Conservation (phyloP, 371 early-diverging fungal species). For the Sanchytrium tribonematis region DNA sequence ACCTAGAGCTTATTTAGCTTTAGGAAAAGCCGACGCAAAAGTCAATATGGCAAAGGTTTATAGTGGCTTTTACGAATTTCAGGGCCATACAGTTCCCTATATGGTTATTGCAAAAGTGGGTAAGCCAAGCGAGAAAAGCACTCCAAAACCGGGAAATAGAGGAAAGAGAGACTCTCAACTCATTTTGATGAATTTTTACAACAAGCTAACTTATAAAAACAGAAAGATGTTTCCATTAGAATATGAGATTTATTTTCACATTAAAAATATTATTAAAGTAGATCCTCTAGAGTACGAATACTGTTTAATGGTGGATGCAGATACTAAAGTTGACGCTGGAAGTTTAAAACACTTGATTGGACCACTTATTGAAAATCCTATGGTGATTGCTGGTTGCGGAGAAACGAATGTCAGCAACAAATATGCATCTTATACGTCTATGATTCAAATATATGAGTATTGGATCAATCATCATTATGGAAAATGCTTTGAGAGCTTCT, state of each 20-base stretch:
- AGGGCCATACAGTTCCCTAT: conserved; percentile 7
- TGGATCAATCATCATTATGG: conserved; percentile 18
- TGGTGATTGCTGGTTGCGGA: neutral
- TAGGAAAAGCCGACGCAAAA: conserved; percentile 53
- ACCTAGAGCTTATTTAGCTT: conserved; percentile 46
- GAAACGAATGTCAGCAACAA: neutral
- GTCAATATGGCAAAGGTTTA: conserved; percentile 23
- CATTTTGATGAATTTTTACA: conserved; percentile 26
- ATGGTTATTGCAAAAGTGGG: conserved; percentile 15
- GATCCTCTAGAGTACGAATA: conserved; percentile 2
- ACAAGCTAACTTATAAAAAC: conserved; percentile 27
- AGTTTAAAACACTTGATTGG: neutral
- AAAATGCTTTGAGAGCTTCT: conserved; percentile 20
- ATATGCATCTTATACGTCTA: conserved; percentile 9
- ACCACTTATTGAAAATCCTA: neutral
- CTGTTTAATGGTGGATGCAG: conserved; percentile 1
- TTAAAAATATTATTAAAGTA: conserved; percentile 36
- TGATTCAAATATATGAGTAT: conserved; percentile 24
- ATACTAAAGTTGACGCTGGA: neutral
- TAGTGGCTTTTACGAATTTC: conserved; percentile 14
- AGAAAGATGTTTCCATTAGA: conserved; percentile 67
- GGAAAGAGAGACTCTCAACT: conserved; percentile 27
- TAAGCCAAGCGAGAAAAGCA: conserved; percentile 9
- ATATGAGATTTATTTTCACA: conserved; percentile 61
- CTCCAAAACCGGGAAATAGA: conserved; percentile 16